These are phyloP conservation scores for Geotrichum ghanense DNA, from an alignment of 805 yeast species.

Conservation along the genomic window DNA sequence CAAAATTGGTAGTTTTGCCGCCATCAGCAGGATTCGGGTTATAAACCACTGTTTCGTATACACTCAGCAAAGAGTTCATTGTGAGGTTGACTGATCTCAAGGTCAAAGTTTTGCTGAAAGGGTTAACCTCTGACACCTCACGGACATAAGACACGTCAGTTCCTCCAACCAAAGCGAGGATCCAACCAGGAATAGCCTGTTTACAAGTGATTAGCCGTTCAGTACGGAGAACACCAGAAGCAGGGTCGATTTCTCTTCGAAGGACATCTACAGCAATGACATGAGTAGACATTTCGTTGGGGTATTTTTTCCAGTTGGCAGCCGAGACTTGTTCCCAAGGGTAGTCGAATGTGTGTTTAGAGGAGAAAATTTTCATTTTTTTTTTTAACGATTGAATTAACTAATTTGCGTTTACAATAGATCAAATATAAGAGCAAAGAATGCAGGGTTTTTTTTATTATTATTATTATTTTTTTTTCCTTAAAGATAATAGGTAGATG, in stretches of 20 bases:
- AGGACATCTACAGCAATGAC: constrained; percentile 89
- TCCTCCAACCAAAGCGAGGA: constrained; percentile 61
- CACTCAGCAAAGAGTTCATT: constrained; percentile 61
- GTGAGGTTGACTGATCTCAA: constrained; percentile 85
- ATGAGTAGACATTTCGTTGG: constrained; percentile 87
- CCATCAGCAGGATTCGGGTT: constrained; percentile 52
- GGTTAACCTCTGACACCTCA: constrained; percentile 79
- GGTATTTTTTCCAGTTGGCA: constrained; percentile 95
- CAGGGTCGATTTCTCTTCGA: constrained; percentile 52
- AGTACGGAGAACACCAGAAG: constrained; percentile 48
- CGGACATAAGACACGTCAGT: constrained; percentile 67
- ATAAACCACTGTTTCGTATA: constrained; percentile 80
- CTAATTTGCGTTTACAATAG: no score
- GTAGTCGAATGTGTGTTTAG: constrained; percentile 60
- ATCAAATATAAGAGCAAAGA: no score
- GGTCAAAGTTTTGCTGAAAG: constrained; percentile 47
- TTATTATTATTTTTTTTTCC: no score
- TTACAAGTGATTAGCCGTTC: constrained; percentile 84
- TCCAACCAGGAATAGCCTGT: constrained; percentile 80
- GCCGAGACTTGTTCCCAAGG: constrained; percentile 93
- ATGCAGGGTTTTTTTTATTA: no score
- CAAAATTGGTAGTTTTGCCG: constrained; percentile 43
- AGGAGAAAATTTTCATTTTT: constrained; percentile 68
- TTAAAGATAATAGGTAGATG: no score
- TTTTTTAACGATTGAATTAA: background rate